phyloP scores from a whole-genome alignment of 225 moss, liverwort and hornwort species.

The Lunularia cruciata region DNA sequence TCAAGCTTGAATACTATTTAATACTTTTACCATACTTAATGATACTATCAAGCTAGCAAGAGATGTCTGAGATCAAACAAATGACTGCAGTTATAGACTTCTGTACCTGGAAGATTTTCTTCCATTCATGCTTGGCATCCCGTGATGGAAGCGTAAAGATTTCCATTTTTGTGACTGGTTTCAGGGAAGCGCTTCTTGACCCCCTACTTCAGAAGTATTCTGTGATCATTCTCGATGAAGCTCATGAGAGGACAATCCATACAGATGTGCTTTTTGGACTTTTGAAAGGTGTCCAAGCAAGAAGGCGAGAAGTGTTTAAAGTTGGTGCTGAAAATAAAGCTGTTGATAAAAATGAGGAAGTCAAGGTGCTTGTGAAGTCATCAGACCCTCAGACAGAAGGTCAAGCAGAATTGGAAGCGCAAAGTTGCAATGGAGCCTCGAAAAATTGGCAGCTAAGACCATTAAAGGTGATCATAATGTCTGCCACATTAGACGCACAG shows the following conservation, averaged over 20 bases:
- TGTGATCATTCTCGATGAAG: slow-evolving; percentile 92
- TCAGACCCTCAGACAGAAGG: neutral
- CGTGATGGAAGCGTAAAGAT: too few relatives aligned
- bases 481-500: slow-evolving; percentile 91
- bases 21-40: too few relatives aligned
- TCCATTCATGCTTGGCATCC: too few relatives aligned
- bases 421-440: slow-evolving; percentile 4
- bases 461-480: slow-evolving; percentile 85
- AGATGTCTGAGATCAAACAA: too few relatives aligned
- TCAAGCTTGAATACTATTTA: too few relatives aligned
- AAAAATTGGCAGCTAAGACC: slow-evolving; percentile 44
- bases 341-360: slow-evolving; percentile 1
- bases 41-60: too few relatives aligned
- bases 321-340: neutral
- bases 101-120: too few relatives aligned
- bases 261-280: slow-evolving; percentile 96
- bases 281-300: slow-evolving; percentile 79
- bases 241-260: slow-evolving; percentile 92
- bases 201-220: slow-evolving; percentile 82
- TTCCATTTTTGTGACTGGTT: slow-evolving; percentile 48
- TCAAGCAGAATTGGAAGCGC: neutral
- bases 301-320: slow-evolving; percentile 42
- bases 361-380: neutral
- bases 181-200: slow-evolving; percentile 87
- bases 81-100: too few relatives aligned